Conservation (phyloP, 306 rosid species). For the Sicyos baderoa region DNA sequence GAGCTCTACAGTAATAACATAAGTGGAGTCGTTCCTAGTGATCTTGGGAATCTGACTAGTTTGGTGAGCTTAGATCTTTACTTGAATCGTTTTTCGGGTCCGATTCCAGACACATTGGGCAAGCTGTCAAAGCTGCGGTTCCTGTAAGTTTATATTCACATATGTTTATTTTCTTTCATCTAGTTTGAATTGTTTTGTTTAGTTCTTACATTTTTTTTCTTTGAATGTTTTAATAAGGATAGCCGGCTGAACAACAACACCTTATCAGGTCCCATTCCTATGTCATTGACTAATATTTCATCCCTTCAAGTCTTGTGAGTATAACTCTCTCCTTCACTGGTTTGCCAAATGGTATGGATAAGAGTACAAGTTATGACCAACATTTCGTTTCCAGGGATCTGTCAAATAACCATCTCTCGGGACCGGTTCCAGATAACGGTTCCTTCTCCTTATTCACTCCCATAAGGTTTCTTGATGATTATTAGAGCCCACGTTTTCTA, state of each 20-base stretch:
- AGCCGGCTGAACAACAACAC: conserved; percentile 99
- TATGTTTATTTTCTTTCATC: conserved; percentile 6
- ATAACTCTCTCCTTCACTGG: neutral
- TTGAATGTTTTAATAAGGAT: conserved; percentile 47
- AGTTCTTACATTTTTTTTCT: conserved; percentile 31
- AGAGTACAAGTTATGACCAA: conserved; percentile 12
- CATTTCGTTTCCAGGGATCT: conserved; percentile 55
- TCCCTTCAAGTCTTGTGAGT: conserved; percentile 98
- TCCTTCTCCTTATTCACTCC: conserved; percentile 97
- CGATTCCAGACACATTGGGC: conserved; percentile 88
- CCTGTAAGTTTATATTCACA: conserved; percentile 52
- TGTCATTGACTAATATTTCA: conserved; percentile 85
- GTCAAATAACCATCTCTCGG: conserved; percentile 80
- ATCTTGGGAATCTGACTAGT: conserved; percentile 94
- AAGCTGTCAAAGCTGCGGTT: conserved; percentile 86
- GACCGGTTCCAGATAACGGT: conserved; percentile 92
- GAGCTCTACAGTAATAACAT: conserved; percentile 97
- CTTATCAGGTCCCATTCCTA: conserved; percentile 77
- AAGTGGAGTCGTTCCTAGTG: conserved; percentile 83
- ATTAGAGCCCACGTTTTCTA: conserved; percentile 14
- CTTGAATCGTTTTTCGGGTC: conserved; percentile 72
- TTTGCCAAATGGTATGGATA: neutral
- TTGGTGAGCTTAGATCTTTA: conserved; percentile 99
- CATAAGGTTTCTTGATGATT: conserved; percentile 51
- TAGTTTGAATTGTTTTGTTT: conserved; percentile 15